A percentile compares a stretch with the other conserved stretches of the same genome.
phyloP scores from a whole-genome alignment of 805 yeast species.

The Saccharomycopsis sp. region DNA sequence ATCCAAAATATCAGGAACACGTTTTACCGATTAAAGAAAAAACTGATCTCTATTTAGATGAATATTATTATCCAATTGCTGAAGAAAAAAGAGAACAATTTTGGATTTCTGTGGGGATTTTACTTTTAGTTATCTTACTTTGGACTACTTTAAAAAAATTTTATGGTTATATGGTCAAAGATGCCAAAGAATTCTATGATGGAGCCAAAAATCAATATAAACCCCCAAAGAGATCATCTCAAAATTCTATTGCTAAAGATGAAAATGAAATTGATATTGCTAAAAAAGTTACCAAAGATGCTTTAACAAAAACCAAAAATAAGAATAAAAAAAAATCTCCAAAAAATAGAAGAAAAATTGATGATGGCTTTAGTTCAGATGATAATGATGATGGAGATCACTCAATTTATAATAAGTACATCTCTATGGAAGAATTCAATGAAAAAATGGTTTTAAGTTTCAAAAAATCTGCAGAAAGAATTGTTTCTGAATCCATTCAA shows the following conservation, averaged over 20 bases:
- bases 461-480: background rate
- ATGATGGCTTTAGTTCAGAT: background rate
- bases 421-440: background rate
- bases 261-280: background rate
- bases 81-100: too few relatives aligned
- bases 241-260: background rate
- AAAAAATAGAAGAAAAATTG: background rate
- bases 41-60: too few relatives aligned
- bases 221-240: background rate
- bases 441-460: background rate
- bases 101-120: background rate
- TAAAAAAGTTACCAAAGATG: background rate
- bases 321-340: background rate
- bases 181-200: slow-evolving; percentile 12
- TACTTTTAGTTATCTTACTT: slow-evolving; percentile 1
- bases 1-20: too few relatives aligned
- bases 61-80: too few relatives aligned
- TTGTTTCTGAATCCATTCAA: background rate
- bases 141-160: background rate
- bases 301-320: background rate
- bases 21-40: too few relatives aligned
- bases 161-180: slow-evolving; percentile 3
- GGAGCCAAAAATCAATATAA: slow-evolving; percentile 6
- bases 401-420: background rate
- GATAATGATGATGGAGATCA: too few relatives aligned